phyloP scores from a whole-genome alignment of 305 asterid species.

The Solanum aculeatissimum region DNA sequence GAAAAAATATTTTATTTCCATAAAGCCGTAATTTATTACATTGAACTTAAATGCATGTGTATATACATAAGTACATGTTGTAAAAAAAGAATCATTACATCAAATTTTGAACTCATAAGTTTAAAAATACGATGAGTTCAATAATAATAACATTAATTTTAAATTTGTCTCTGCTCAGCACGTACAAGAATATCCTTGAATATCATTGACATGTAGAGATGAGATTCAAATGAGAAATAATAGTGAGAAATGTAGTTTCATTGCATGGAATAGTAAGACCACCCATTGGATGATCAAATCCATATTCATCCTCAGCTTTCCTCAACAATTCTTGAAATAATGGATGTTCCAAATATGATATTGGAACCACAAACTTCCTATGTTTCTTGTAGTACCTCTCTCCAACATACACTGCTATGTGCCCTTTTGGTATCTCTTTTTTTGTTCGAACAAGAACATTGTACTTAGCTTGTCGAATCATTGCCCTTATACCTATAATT shows the following conservation, averaged over 20 bases:
- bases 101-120: background rate
- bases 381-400: conserved; percentile 20
- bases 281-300: conserved; percentile 52
- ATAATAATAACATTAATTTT: background rate
- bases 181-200: background rate
- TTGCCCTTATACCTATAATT: background rate
- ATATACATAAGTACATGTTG: background rate
- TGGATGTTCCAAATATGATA: conserved; percentile 29
- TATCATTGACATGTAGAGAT: background rate
- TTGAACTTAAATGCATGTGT: background rate
- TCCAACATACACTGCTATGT: conserved; percentile 45
- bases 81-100: background rate
- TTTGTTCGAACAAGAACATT: background rate
- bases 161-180: background rate
- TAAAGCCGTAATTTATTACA: background rate
- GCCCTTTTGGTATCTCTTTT: conserved; percentile 36
- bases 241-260: conserved; percentile 32
- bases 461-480: background rate
- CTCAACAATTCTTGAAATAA: conserved; percentile 22
- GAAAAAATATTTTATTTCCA: background rate
- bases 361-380: conserved; percentile 32
- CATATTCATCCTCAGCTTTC: conserved; percentile 40
- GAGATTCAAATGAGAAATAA: conserved; percentile 10
- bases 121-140: background rate
- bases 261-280: conserved; percentile 54